Percentiles rank a stretch among this genome's conserved stretches.
phyloP scores from a whole-genome alignment of 1,284 basidiomycete genomes.

The Coriolopsis trogii region DNA sequence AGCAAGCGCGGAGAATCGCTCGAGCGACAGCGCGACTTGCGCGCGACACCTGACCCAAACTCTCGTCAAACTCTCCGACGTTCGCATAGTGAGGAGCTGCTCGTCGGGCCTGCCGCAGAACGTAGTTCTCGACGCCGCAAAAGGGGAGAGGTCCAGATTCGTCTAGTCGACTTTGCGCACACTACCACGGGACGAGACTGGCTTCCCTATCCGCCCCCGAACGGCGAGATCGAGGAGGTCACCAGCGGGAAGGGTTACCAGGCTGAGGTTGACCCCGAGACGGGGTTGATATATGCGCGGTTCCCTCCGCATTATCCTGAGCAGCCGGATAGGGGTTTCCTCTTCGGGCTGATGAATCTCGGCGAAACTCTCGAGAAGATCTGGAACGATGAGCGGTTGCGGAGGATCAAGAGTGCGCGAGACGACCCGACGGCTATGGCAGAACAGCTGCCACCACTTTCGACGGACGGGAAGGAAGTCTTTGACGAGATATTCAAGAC shows the following conservation, averaged over 20 bases:
- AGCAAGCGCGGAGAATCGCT: slow-evolving; percentile 80
- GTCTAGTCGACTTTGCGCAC: slow-evolving; percentile 98
- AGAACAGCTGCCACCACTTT: slow-evolving; percentile 61
- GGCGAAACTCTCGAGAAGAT: slow-evolving; percentile 75
- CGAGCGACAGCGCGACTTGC: slow-evolving; percentile 48
- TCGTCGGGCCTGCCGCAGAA: slow-evolving; percentile 64
- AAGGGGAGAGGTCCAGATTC: slow-evolving; percentile 92
- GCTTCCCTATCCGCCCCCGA: slow-evolving; percentile 59
- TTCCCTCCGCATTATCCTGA: slow-evolving; percentile 93
- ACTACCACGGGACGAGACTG: slow-evolving; percentile 97
- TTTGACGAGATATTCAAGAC: slow-evolving; percentile 72
- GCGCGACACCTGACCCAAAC: slow-evolving; percentile 3
- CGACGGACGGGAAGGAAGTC: slow-evolving; percentile 72
- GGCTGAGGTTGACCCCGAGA: slow-evolving; percentile 77
- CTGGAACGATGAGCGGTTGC: slow-evolving; percentile 82
- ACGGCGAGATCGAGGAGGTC: slow-evolving; percentile 46
- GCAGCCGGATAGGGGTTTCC: slow-evolving; percentile 91
- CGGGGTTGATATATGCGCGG: slow-evolving; percentile 79
- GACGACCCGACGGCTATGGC: slow-evolving; percentile 53
- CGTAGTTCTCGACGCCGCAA: slow-evolving; percentile 63
- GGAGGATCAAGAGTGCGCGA: slow-evolving; percentile 63
- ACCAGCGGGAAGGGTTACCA: slow-evolving; percentile 78
- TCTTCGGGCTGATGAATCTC: slow-evolving; percentile 89
- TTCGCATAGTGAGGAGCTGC: slow-evolving; percentile 75
- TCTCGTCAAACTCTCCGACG: slow-evolving; percentile 57